Base-by-base conservation (phyloP, 345 rosid species). In the Excoecaria agallocha region DNA sequence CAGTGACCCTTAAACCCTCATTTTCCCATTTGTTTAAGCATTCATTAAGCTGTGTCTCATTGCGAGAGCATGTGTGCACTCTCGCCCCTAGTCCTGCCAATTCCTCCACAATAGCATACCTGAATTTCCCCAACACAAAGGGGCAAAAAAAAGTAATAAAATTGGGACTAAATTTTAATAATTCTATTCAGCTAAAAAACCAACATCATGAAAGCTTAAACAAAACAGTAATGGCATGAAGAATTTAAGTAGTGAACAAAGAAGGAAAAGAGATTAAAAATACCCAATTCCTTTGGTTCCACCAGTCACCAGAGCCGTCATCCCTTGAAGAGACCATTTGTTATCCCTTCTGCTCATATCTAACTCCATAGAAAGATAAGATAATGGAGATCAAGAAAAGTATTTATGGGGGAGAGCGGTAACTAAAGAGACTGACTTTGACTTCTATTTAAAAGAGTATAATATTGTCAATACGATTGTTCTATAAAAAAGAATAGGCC, bases 241-340 rank as follows among this genome's bases (percentile, higher is more conserved):
- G 6, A 9, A 11, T 25, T 25, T 0, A 59, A 12, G 12, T 12
- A 12, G 6, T 7, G 11, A 4, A 13, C 5, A 35, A 16, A 61
- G 1, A 5, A 12, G 30, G 9, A 39, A n/a, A 46, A 1, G 48
- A 35, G 24, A 48, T 0, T 24, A 60, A 39, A 20, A 19, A 25
- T 20, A 82, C 80, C 85, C 82, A 15, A 82, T n/a, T 51, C 85
- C 85, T 51, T 68, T 78, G 77, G 78, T 82, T 72, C 82, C 85
- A 57, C 82, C 82, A 8, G 85, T 82, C 50, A 82, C 85, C 8
- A 82, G 78, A 57, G 82, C 85, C 2, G 79, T 82, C 73, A 16
- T 78, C 19, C 76, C 85, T 0, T 50, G 39, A 61, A 86, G 86
- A 65, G 83, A 79, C 91, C 89, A 87, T 74, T 85, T 82, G 35